Evolutionary conservation across 225 moss, liverwort and hornwort genomes (phyloP).

Genomic region (Polytrichum formosum): DNA sequence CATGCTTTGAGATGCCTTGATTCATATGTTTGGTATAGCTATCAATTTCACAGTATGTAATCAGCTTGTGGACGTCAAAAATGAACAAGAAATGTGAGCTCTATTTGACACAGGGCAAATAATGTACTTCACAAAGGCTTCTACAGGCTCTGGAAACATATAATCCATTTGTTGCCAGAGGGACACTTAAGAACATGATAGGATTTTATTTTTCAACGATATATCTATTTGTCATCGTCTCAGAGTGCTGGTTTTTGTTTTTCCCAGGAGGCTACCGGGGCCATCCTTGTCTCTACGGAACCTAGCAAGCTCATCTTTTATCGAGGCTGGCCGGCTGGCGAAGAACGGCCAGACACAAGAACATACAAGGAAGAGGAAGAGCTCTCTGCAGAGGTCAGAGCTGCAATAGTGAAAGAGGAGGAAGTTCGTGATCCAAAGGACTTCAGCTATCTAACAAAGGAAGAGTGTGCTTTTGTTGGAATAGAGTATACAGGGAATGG

Average conservation of each 20-base stretch:
- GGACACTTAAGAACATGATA: too few relatives aligned
- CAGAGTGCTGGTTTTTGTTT: conserved; percentile 2
- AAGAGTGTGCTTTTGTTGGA: conserved; percentile 8
- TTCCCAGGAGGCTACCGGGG: conserved; percentile 80
- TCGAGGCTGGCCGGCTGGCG: conserved; percentile 83
- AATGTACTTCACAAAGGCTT: too few relatives aligned
- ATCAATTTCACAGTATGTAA: too few relatives aligned
- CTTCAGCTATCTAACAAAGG: conserved; percentile 8
- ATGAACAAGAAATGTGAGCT: too few relatives aligned
- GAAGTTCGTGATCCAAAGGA: conserved; percentile 11
- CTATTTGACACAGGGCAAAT: too few relatives aligned
- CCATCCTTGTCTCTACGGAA: conserved; percentile 80
- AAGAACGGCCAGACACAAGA: conserved; percentile 57
- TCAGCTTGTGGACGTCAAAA: too few relatives aligned
- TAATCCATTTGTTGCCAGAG: too few relatives aligned
- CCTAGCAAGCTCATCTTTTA: conserved; percentile 85
- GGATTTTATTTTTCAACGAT: too few relatives aligned
- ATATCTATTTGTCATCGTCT: too few relatives aligned
- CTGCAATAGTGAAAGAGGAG: conserved; percentile 42
- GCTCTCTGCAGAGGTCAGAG: conserved; percentile 29
- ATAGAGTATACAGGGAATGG: conserved; percentile 10
- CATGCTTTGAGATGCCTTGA: too few relatives aligned
- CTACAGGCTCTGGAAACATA: too few relatives aligned
- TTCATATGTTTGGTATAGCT: too few relatives aligned
- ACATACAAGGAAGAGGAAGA: conserved; percentile 34